Percentiles rank a stretch among this genome's conserved stretches.
Conservation (phyloP, 306 rosid species). For the Heteromeles arbutifolia region DNA sequence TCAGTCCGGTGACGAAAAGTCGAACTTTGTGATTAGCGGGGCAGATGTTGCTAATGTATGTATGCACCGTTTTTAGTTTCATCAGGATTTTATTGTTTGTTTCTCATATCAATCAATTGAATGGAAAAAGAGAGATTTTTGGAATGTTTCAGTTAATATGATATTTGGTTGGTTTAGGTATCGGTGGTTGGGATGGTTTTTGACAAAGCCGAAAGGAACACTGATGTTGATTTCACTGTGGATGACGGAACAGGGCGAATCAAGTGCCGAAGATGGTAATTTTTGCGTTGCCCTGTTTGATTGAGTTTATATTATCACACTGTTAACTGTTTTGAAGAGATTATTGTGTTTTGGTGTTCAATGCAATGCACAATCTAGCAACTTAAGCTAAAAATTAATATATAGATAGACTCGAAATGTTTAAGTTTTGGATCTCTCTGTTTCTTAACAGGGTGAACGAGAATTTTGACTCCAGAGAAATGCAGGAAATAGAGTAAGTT, state of each 20-base stretch:
- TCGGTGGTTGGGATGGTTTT: constrained; percentile 57
- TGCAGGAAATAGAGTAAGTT: constrained; percentile 71
- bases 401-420: not conserved
- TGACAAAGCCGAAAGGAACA: constrained; percentile 68
- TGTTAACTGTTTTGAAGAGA: not conserved
- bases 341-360: not conserved
- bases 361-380: not conserved
- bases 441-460: constrained; percentile 63
- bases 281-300: not conserved
- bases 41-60: constrained; percentile 71
- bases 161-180: constrained; percentile 25
- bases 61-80: not conserved
- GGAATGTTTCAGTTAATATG: not conserved
- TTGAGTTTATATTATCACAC: not conserved
- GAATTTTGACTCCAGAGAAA: constrained; percentile 57
- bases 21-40: constrained; percentile 64
- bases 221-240: constrained; percentile 52
- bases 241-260: constrained; percentile 94
- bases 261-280: constrained; percentile 82
- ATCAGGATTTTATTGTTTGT: not conserved
- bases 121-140: not conserved
- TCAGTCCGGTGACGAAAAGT: constrained; percentile 81
- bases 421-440: not conserved
- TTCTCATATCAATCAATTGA: not conserved
- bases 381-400: not conserved